A percentile compares a stretch with the other conserved stretches of the same genome.
Evolutionary conservation across 352 stramenopile genomes (phyloP).

Genomic region (Pythium rishiriense): DNA sequence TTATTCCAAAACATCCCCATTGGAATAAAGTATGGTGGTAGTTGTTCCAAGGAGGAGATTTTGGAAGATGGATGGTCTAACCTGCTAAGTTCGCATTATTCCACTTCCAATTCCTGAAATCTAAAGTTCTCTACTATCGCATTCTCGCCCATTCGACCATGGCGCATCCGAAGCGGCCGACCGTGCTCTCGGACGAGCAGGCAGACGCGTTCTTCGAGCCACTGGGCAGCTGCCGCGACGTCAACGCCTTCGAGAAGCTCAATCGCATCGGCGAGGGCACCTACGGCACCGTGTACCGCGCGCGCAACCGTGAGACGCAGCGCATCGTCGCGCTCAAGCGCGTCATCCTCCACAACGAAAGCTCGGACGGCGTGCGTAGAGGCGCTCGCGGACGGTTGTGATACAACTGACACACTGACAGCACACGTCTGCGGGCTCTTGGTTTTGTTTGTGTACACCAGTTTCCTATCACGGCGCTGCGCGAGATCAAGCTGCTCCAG

Average conservation of each 20-base stretch:
- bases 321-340: conserved; percentile 91
- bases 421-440: no score
- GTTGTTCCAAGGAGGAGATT: no score
- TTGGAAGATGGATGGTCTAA: no score
- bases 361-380: conserved; percentile 84
- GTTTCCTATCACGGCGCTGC: conserved; percentile 80
- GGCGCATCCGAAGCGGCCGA: background rate
- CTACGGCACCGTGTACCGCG: conserved; percentile 91
- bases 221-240: conserved; percentile 50
- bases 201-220: conserved; percentile 44
- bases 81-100: no score
- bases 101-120: no score
- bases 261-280: conserved; percentile 83
- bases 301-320: conserved; percentile 57
- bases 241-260: conserved; percentile 73
- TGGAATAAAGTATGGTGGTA: no score
- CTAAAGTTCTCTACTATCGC: no score
- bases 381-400: no score
- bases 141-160: background rate
- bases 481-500: conserved; percentile 78
- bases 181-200: conserved; percentile 9
- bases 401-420: no score
- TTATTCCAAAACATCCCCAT: no score
- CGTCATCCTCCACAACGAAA: conserved; percentile 91
- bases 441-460: conserved; percentile 12